Conservation (phyloP, 352 stramenopile genomes). For the Globisporangium polare region DNA sequence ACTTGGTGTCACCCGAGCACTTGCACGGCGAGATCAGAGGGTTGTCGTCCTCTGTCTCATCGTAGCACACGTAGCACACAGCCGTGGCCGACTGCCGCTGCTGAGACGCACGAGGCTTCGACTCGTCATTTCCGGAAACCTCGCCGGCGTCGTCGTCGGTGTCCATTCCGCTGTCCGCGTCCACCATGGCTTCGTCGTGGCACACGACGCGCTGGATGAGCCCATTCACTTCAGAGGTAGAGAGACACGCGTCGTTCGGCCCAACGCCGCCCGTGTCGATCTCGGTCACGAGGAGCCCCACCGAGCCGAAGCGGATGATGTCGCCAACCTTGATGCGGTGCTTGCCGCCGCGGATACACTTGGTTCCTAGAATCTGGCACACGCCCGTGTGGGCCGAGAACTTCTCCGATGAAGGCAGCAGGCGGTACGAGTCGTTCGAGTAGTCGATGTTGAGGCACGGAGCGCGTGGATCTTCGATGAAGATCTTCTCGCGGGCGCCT, state of each 20-base stretch:
- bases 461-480: slow-evolving; percentile 82
- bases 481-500: slow-evolving; percentile 68
- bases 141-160: slow-evolving; percentile 85
- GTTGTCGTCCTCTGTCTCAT: slow-evolving; percentile 85
- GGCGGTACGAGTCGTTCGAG: slow-evolving; percentile 79
- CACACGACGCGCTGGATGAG: slow-evolving; percentile 82
- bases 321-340: slow-evolving; percentile 80
- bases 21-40: slow-evolving; percentile 94
- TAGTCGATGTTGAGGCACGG: slow-evolving; percentile 87
- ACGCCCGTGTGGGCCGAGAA: slow-evolving; percentile 85
- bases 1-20: slow-evolving; percentile 93
- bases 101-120: slow-evolving; percentile 63
- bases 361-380: slow-evolving; percentile 85
- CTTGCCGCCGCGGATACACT: slow-evolving; percentile 80
- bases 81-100: slow-evolving; percentile 74
- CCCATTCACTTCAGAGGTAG: slow-evolving; percentile 68
- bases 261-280: slow-evolving; percentile 74
- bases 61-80: slow-evolving; percentile 88
- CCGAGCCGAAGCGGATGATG: slow-evolving; percentile 84
- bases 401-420: slow-evolving; percentile 81
- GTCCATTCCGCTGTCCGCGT: slow-evolving; percentile 82
- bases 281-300: slow-evolving; percentile 78
- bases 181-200: slow-evolving; percentile 70
- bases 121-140: slow-evolving; percentile 79
- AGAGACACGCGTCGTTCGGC: slow-evolving; percentile 68